Percentiles rank a stretch among this genome's conserved stretches.
Conservation (phyloP, 192 early-diverging fungal species). For the Podila minutissima region DNA sequence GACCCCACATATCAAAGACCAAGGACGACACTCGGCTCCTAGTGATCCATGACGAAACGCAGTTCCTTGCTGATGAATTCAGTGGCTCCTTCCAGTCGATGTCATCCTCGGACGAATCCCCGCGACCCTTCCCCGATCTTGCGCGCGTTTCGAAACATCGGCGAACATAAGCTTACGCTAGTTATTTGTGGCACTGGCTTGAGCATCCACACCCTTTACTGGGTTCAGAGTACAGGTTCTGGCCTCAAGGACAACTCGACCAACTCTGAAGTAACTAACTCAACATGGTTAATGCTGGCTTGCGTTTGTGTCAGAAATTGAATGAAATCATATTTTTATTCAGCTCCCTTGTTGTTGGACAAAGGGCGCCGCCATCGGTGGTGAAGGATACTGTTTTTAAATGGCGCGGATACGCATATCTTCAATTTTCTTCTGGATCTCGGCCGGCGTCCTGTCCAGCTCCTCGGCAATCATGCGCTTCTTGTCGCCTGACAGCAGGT, state of each 20-base stretch:
- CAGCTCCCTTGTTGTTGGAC: no score
- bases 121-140: no score
- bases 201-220: neutral
- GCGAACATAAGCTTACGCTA: neutral
- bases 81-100: no score
- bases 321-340: no score
- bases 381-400: constrained; percentile 6
- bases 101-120: no score
- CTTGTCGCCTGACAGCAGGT: constrained; percentile 76
- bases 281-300: constrained; percentile 9
- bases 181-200: neutral
- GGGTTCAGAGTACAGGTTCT: neutral
- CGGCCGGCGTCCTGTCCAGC: constrained; percentile 83
- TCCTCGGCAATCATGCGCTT: constrained; percentile 84
- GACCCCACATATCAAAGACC: no score
- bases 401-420: constrained; percentile 75
- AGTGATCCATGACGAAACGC: no score
- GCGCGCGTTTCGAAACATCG: neutral
- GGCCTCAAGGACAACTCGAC: neutral
- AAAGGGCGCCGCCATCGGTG: no score
- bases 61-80: no score
- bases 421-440: constrained; percentile 95
- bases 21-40: no score
- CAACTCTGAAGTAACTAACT: constrained; percentile 8
- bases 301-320: neutral